phyloP scores from a whole-genome alignment of 176 grass and related monocot genomes.

The Lolium perenne region DNA sequence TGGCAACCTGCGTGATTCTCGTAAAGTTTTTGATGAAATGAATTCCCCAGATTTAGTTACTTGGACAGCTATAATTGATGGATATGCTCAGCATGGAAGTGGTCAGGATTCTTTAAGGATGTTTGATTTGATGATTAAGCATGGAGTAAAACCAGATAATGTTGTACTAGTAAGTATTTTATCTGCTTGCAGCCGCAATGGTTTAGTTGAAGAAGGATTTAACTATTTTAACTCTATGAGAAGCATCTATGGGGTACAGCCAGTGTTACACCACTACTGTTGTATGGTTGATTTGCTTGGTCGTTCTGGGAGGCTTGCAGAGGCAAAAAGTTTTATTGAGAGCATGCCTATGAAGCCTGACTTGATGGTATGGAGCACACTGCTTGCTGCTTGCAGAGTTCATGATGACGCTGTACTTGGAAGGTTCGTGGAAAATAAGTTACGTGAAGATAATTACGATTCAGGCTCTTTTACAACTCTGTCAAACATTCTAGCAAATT shows the following conservation, averaged over 20 bases:
- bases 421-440: slow-evolving; percentile 60
- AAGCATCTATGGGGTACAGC: slow-evolving; percentile 59
- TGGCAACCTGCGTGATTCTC: slow-evolving; percentile 66
- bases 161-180: slow-evolving; percentile 66
- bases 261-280: slow-evolving; percentile 62
- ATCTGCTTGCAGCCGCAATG: slow-evolving; percentile 69
- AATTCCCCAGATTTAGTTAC: slow-evolving; percentile 68
- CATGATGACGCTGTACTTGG: slow-evolving; percentile 65
- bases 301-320: slow-evolving; percentile 66
- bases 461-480: slow-evolving; percentile 56
- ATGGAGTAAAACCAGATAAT: slow-evolving; percentile 61
- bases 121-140: slow-evolving; percentile 61
- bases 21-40: slow-evolving; percentile 77
- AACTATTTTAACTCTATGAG: slow-evolving; percentile 72
- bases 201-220: slow-evolving; percentile 71
- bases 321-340: slow-evolving; percentile 65
- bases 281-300: slow-evolving; percentile 82
- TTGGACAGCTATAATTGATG: slow-evolving; percentile 81
- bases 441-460: slow-evolving; percentile 60
- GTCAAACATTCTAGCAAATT: slow-evolving; percentile 66
- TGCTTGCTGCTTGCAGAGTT: slow-evolving; percentile 77
- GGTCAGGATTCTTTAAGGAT: slow-evolving; percentile 61
- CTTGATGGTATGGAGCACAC: slow-evolving; percentile 73
- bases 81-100: slow-evolving; percentile 75
- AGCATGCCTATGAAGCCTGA: slow-evolving; percentile 68